Base-by-base conservation (phyloP, 2,329 filamentous ascomycete species). In the Dactylella cylindrospora region DNA sequence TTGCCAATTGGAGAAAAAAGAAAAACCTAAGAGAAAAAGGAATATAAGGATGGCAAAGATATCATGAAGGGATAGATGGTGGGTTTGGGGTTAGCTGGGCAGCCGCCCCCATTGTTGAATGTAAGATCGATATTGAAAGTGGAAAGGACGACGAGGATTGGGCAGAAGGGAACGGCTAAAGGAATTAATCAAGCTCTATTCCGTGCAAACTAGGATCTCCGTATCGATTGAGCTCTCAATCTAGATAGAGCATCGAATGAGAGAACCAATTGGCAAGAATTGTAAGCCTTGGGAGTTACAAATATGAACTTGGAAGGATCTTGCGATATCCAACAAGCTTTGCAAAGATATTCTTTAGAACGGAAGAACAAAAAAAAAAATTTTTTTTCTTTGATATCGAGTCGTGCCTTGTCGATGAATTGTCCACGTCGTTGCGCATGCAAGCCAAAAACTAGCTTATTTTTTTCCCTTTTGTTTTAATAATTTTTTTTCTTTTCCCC, bases 401-500 rank as follows among this genome's bases (percentile, higher is more conserved):
- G 43, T 55, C 35, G 43, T 45, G 39, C 40, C 50, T 54, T 54
- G 55, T 61, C 55, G 33, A 62, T 62, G 57, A 62, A 62, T 54
- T 62, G 57, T 62, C 57, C 57, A 62, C 49, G 52, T 57, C 52
- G 52, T 57, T 57, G 52, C 52, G 57, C 57, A 62, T 62, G 49
- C 57, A 54, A 54, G 57, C 57, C 43, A 45, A 29, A 45, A 29
- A 49, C 54, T 62, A 62, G 57, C 49, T 39, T 49, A 43, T 54
- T 62, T 38, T 49, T 36, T 53, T 62, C 53, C 38, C n/a, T n/a
- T n/a, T n/a, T n/a, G n/a, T n/a, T n/a, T n/a, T n/a, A n/a, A n/a
- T n/a, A n/a, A n/a, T 22, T 41, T 50, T 33, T 32, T 50, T 47
- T 35, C 43, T 40, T 40, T 23, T 40, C 26, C 20, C 19, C 15